Conservation (phyloP, 164 flowering plant genomes). For the Buxus sempervirens region DNA sequence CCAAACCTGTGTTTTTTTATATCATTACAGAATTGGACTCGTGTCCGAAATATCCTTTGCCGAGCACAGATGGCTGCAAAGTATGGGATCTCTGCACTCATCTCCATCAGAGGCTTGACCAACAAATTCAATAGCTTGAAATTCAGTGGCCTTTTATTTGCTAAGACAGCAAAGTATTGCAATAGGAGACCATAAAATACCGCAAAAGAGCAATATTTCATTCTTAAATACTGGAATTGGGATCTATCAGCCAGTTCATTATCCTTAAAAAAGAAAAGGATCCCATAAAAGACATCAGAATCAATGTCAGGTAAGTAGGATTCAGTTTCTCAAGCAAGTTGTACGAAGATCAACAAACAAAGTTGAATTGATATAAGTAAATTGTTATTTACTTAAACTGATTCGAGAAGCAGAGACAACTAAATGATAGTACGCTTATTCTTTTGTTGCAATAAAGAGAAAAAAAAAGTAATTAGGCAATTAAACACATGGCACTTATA, state of each 20-base stretch:
- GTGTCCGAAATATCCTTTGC: constrained; percentile 52
- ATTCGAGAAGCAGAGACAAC: too few relatives aligned
- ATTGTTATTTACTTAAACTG: too few relatives aligned
- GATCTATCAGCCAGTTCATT: neutral
- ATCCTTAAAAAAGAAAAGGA: neutral
- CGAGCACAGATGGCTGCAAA: constrained; percentile 98
- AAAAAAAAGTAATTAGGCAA: too few relatives aligned
- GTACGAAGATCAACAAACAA: too few relatives aligned
- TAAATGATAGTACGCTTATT: too few relatives aligned
- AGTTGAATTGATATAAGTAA: too few relatives aligned
- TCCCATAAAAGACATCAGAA: neutral
- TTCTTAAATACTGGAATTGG: neutral
- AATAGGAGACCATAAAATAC: constrained; percentile 83
- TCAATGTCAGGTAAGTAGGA: neutral
- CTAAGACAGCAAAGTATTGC: constrained; percentile 82
- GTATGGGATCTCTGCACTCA: constrained; percentile 79
- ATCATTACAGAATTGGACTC: constrained; percentile 62
- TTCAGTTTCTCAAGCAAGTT: neutral
- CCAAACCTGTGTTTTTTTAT: constrained; percentile 62
- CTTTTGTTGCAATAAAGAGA: too few relatives aligned
- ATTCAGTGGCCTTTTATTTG: constrained; percentile 71
- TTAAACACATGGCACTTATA: too few relatives aligned
- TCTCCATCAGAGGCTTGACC: constrained; percentile 87
- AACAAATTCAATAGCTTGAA: constrained; percentile 63
- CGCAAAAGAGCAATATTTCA: constrained; percentile 25